Evolutionary conservation across 495 filamentous ascomycete species (phyloP), one percentile per base, ranked within the genome.

Genomic region (Hypoxylon rickii): DNA sequence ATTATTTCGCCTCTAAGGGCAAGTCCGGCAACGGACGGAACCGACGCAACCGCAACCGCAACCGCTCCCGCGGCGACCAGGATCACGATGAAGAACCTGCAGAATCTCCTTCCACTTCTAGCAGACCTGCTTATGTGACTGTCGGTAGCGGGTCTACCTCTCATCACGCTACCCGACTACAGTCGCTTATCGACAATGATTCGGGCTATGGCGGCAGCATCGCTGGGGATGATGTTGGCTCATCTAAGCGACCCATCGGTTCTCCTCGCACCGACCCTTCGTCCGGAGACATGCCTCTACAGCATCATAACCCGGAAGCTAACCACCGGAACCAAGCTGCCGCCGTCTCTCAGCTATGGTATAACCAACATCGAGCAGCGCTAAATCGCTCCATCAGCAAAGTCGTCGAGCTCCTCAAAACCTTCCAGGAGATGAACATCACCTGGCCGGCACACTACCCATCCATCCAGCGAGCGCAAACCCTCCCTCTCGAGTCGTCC

Each of bases 361-460:
- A 90, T 71, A 97, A 98, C 73, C 87, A 89, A 55, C 96, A 97
- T 68, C 85, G 91, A 29, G 89, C 83, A 10, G 81, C 89, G 43
- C 84, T 98, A 24, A 91, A 83, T 38, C 86, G 92, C 34, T 86
- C 89, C 31, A 96, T 98, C 65, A 88, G 84, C 60, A 79, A 83
- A 20, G 90, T 89, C 2, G 83, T 96, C 44, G 92, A 97, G 34
- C 86, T 88, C 0, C 64, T 83, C 39, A 84, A 86, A 73, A 81
- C 82, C 45, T 81, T 98, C 44, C 91, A 96, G 71, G 84, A 89
- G 61, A 92, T 87, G 80, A 98, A 98, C 60, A 73, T 86, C 21
- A 80, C 83, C 70, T 97, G 95, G 94, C 95, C 94, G 3, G 92
- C 92, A 29, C 89, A 92, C 63, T 98, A 98, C 66, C 95, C 94